A percentile compares a stretch with the other conserved stretches of the same genome.
These are phyloP conservation scores for Lindgomyces ingoldianus DNA, from an alignment of 495 filamentous ascomycete species.

Conservation along the genomic window DNA sequence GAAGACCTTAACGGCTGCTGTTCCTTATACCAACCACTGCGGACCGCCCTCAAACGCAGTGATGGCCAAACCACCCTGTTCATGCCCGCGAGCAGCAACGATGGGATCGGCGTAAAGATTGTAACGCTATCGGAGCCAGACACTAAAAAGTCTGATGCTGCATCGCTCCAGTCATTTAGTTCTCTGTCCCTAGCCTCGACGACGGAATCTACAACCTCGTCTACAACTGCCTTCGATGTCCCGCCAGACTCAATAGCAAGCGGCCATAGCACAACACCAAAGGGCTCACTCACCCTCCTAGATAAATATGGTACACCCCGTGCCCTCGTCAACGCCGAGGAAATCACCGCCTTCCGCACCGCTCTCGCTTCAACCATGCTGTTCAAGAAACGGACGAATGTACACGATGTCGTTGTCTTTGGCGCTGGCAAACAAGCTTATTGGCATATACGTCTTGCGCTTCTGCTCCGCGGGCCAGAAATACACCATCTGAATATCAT, in stretches of 20 bases:
- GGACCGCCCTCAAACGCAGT: constrained; percentile 66
- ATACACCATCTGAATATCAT: constrained; percentile 79
- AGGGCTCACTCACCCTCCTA: constrained; percentile 76
- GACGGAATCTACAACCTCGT: constrained; percentile 2
- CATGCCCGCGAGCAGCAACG: constrained; percentile 76
- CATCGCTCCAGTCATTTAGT: constrained; percentile 22
- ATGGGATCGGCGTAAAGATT: constrained; percentile 64
- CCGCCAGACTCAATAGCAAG: constrained; percentile 21
- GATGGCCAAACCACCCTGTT: constrained; percentile 84
- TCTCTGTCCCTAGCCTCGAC: constrained; percentile 33
- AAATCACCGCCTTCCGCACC: constrained; percentile 90
- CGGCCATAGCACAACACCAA: constrained; percentile 62
- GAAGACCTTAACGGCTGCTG: constrained; percentile 53
- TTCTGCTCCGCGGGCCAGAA: constrained; percentile 70
- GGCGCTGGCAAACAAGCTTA: constrained; percentile 89
- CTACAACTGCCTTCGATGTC: constrained; percentile 26
- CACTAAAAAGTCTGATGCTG: constrained; percentile 3
- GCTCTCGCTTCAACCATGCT: constrained; percentile 78
- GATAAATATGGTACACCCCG: constrained; percentile 66
- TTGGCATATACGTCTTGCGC: constrained; percentile 85
- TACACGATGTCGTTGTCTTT: constrained; percentile 78
- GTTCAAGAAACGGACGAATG: constrained; percentile 65
- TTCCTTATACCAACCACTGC: constrained; percentile 71
- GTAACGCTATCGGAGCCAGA: constrained; percentile 50
- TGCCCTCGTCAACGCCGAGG: constrained; percentile 80